Conservation (phyloP, 345 rosid genomes). For the Eucalyptus albens region DNA sequence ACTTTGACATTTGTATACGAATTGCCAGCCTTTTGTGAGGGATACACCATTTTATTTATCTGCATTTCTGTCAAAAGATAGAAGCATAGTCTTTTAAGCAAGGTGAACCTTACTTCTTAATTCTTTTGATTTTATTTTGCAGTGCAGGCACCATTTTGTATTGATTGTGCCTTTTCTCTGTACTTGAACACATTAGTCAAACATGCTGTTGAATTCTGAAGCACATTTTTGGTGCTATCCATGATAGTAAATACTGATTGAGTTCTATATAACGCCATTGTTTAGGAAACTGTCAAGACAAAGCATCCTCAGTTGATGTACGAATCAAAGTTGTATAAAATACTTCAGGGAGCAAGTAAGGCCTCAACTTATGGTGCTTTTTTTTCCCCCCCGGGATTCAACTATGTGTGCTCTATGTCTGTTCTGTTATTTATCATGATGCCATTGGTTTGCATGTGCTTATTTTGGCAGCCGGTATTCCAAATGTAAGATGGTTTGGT, state of each 20-base stretch:
- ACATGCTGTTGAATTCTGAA: not conserved
- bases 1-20: not conserved
- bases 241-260: not conserved
- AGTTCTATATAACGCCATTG: not conserved
- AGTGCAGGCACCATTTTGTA: not conserved
- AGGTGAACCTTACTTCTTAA: not conserved
- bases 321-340: conserved; percentile 80
- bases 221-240: not conserved
- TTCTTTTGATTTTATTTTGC: not conserved
- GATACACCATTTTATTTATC: not conserved
- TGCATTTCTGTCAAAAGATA: not conserved
- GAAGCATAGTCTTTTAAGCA: not conserved
- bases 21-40: not conserved
- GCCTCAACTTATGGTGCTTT: not conserved
- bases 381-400: not conserved
- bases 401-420: not conserved
- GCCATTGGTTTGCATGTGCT: not conserved
- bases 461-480: conserved; percentile 63
- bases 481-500: conserved; percentile 80
- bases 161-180: not conserved
- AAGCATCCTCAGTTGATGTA: conserved; percentile 91
- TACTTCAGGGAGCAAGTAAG: conserved; percentile 94
- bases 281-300: conserved; percentile 80
- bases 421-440: not conserved
- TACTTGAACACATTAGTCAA: not conserved